A percentile compares a stretch with the other conserved stretches of the same genome.
These are phyloP conservation scores for Plasmopara viticola DNA, from an alignment of 352 stramenopile species.

Conservation along the genomic window DNA sequence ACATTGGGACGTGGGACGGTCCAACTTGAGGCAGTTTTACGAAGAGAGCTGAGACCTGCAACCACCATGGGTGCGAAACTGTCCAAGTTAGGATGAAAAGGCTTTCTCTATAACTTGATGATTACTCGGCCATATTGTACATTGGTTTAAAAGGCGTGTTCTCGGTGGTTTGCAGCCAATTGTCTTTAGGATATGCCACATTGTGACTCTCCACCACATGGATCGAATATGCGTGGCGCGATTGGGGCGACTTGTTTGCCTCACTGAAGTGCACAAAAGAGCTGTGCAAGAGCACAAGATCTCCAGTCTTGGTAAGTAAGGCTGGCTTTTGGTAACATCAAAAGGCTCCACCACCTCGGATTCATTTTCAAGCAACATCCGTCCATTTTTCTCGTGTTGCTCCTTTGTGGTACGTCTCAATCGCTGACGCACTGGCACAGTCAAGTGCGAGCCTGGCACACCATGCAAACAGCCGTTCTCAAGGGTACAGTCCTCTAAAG, in stretches of 20 bases:
- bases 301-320: constrained; percentile 88
- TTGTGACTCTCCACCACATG: constrained; percentile 92
- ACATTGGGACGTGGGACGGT: too few relatives aligned
- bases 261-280: constrained; percentile 93
- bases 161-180: constrained; percentile 92
- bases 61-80: too few relatives aligned
- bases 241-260: constrained; percentile 84
- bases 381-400: constrained; percentile 32
- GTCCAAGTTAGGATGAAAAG: too few relatives aligned
- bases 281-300: constrained; percentile 90
- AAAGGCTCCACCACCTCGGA: constrained; percentile 45
- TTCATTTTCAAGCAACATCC: constrained; percentile 53
- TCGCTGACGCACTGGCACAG: constrained; percentile 78
- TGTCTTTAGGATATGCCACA: too few relatives aligned
- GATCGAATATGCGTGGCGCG: constrained; percentile 94
- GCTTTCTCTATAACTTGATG: too few relatives aligned
- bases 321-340: constrained; percentile 47
- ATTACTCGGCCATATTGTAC: too few relatives aligned
- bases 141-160: constrained; percentile 57
- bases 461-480: constrained; percentile 95
- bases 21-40: too few relatives aligned
- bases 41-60: too few relatives aligned
- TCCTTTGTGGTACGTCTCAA: constrained; percentile 67
- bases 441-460: constrained; percentile 83
- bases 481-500: constrained; percentile 91